Base-by-base conservation (phyloP, 805 yeast genomes). In the Candida boleticola region DNA sequence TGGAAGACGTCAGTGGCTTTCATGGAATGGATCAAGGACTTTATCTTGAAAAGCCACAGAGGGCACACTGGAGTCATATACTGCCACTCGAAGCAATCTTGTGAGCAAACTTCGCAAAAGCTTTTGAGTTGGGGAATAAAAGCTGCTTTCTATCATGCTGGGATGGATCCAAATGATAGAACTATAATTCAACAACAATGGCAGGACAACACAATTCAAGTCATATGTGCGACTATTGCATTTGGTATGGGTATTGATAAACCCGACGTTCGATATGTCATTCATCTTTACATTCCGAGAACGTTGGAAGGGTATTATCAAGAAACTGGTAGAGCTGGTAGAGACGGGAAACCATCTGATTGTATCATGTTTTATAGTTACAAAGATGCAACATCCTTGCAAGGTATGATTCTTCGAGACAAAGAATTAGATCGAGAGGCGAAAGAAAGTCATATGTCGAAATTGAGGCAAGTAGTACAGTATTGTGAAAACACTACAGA, bases 231-330 rank as follows among this genome's bases (percentile, higher is more conserved):
- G 0, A 93, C 99, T 0, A 85, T 93, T 54, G 99, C 99, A 0
- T 93, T 93, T 73, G 99, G 99, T 21, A 93, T 93, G 99, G 99
- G 99, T 37, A 92, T 93, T 43, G 99, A 93, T 64, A 93, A 93
- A 60, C 86, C 97, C 0, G 95, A 93, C 63, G 99, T 93, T 10
- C 71, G 99, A 36, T 90, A 76, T 67, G 98, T 93, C 3, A 80
- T 88, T 32, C 99, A 93, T 64, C 73, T 84, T 48, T 86, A 93
- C 4, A 66, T 93, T 20, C 97, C 99, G 0, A 70, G 97, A 53
- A 87, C 89, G 40, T 69, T 93, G 49, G 99, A 93, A 64, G 98
- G 97, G 0, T 93, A 93, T 61, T 93, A 93, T 55, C 99, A 93
- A 63, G 99, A 93, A 60, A 90, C 98, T 1, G 99, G 99, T 5